These are phyloP conservation scores for Kwoniella sp. DNA, from an alignment of 768 basidiomycete genomes.

Conservation along the genomic window DNA sequence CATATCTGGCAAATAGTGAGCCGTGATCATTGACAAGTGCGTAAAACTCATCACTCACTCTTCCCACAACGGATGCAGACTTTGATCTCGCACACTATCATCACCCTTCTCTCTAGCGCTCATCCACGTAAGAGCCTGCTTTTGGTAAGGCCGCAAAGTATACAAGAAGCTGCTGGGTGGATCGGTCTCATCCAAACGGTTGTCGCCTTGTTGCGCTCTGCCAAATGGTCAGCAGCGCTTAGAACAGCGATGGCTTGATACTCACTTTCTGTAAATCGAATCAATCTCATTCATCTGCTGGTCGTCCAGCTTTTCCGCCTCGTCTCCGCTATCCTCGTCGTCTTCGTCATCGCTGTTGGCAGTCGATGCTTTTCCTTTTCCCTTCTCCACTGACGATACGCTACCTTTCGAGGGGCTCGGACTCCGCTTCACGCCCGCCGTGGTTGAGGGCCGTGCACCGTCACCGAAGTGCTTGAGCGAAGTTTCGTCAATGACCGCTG, in stretches of 20 bases:
- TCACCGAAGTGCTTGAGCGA: conserved; percentile 53
- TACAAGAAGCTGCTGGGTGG: conserved; percentile 71
- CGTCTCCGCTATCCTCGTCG: conserved; percentile 69
- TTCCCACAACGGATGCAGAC: conserved; percentile 92
- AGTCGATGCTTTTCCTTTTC: conserved; percentile 52
- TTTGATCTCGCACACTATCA: conserved; percentile 61
- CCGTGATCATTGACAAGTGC: not conserved
- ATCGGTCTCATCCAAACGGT: conserved; percentile 71
- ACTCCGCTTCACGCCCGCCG: conserved; percentile 8
- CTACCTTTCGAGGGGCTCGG: conserved; percentile 33
- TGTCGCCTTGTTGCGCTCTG: conserved; percentile 81
- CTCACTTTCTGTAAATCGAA: conserved; percentile 76
- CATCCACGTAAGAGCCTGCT: conserved; percentile 93
- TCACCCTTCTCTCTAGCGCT: conserved; percentile 73
- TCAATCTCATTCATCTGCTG: conserved; percentile 63
- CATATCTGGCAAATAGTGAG: conserved; percentile 57
- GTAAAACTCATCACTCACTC: conserved; percentile 57
- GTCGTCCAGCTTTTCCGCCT: conserved; percentile 73
- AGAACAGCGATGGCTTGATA: too few species aligned
- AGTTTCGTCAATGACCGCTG: conserved; percentile 40
- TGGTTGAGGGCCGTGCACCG: conserved; percentile 19
- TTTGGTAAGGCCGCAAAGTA: conserved; percentile 79
- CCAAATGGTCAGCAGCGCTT: conserved; percentile 3
- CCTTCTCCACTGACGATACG: conserved; percentile 27
- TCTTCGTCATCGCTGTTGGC: conserved; percentile 54